Evolutionary conservation across 179 eudicot genomes (phyloP).

Genomic region (Vitellaria paradoxa): DNA sequence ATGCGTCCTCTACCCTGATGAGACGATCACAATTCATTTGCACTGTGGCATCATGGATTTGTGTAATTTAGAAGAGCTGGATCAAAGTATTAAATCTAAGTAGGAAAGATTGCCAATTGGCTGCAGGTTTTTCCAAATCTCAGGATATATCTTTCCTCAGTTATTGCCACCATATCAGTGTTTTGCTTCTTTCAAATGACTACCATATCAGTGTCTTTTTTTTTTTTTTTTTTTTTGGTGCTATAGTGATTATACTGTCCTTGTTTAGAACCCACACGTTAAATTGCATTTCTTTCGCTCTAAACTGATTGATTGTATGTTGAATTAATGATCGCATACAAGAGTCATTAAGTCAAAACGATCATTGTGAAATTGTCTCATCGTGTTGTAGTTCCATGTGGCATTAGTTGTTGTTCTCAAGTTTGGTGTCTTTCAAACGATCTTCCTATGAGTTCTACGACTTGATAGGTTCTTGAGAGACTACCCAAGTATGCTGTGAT

Average conservation of each 20-base stretch:
- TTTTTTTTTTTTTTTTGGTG: no score
- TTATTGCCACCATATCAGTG: neutral
- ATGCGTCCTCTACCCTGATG: neutral
- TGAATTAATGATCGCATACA: no score
- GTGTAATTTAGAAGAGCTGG: slow-evolving; percentile 5
- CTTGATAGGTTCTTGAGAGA: neutral
- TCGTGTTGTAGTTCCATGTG: neutral
- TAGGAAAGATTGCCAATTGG: neutral
- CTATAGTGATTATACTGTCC: no score
- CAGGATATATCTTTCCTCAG: neutral
- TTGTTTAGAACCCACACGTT: no score
- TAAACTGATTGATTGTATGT: no score
- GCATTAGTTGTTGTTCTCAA: neutral
- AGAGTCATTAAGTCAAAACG: no score
- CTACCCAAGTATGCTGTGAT: no score
- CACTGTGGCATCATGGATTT: no score
- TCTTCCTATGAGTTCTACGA: neutral
- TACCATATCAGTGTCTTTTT: no score
- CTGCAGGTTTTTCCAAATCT: neutral
- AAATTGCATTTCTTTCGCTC: no score
- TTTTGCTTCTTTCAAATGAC: no score
- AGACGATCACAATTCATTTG: neutral
- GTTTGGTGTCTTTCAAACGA: neutral
- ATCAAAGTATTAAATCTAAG: neutral
- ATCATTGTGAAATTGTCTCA: no score